These are phyloP conservation scores for Fibroporia radiculosa DNA, from an alignment of 768 basidiomycete species.

Conservation along the genomic window DNA sequence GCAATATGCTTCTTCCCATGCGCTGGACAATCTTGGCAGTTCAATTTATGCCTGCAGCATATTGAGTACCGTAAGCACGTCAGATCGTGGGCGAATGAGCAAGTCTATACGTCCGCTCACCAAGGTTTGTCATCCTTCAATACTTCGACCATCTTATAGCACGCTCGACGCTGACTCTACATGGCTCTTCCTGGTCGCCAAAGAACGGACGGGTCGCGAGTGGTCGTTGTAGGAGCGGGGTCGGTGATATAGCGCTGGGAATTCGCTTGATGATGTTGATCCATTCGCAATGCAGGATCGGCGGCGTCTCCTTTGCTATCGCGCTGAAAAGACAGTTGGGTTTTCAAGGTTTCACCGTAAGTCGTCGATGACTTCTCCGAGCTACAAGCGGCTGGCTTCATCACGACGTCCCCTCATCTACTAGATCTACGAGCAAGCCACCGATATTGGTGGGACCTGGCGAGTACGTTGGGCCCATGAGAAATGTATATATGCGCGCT, in stretches of 20 bases:
- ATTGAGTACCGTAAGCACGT: no score
- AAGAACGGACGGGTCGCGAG: conserved; percentile 5
- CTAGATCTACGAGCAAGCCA: conserved; percentile 27
- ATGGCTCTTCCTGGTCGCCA: not conserved
- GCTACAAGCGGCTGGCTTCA: not conserved
- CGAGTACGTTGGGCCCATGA: conserved; percentile 7
- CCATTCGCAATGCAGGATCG: conserved; percentile 10
- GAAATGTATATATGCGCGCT: not conserved
- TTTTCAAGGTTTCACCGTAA: conserved; percentile 24
- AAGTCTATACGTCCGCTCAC: no score
- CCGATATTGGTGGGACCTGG: conserved; percentile 23
- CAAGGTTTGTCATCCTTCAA: no score
- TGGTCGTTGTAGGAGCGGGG: conserved; percentile 23
- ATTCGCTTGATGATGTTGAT: not conserved
- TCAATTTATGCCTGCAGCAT: no score
- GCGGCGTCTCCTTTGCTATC: conserved; percentile 24
- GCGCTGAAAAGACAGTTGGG: conserved; percentile 23
- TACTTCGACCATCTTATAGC: no score
- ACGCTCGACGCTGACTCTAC: no score
- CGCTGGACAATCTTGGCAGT: no score
- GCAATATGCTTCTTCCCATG: no score
- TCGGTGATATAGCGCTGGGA: conserved; percentile 2
- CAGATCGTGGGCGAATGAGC: no score
- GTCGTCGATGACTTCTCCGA: conserved; percentile 1
- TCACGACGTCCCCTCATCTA: not conserved